Evolutionary conservation across 257 asterid species (phyloP).

Genomic region (Jasminum sambac): DNA sequence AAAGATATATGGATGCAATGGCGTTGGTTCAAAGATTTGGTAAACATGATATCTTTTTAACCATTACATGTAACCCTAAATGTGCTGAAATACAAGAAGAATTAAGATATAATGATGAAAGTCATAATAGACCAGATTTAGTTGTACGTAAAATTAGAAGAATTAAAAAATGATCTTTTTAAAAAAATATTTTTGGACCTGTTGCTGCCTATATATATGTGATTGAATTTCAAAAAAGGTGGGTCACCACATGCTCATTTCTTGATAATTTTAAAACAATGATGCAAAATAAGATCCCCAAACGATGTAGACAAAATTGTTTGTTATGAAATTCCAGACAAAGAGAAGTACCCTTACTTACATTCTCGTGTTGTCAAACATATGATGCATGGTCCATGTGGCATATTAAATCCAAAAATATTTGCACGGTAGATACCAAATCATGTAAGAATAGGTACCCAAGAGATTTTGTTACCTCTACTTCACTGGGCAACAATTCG

Average conservation of each 20-base stretch:
- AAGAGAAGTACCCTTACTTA: not conserved
- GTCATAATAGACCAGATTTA: not conserved
- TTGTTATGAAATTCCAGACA: not conserved
- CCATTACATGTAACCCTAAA: not conserved
- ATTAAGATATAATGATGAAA: not conserved
- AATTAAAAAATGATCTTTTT: not conserved
- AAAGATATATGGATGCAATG: not conserved
- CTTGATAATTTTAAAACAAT: not conserved
- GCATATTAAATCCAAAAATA: not conserved
- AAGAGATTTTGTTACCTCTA: not conserved
- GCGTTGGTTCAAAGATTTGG: not conserved
- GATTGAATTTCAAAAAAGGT: not conserved
- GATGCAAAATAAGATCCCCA: not conserved
- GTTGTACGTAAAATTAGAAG: not conserved
- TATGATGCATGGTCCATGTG: conserved; percentile 20
- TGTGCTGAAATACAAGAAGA: not conserved
- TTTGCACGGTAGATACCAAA: not conserved
- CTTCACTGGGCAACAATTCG: not conserved
- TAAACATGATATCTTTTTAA: not conserved
- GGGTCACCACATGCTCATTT: not conserved
- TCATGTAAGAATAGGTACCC: conserved; percentile 2
- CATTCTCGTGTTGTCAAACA: not conserved
- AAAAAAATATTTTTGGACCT: too few relatives aligned
- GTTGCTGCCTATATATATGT: not conserved
- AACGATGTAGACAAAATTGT: conserved; percentile 6